Base-by-base conservation (phyloP, 345 rosid species). In the Aquilaria malaccensis region DNA sequence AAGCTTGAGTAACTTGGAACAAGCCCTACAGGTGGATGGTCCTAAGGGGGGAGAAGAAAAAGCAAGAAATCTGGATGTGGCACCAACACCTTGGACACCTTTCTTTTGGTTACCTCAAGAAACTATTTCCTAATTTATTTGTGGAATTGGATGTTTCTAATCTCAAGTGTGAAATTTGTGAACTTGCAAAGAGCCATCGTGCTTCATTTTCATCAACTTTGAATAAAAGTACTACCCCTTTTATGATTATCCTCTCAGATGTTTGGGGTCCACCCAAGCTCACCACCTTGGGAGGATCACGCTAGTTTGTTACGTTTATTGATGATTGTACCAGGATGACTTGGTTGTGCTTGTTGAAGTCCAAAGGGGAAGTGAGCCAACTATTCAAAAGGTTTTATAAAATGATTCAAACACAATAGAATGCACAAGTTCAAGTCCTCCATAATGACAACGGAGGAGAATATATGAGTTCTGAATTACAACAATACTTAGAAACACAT, bases 241-340 rank as follows among this genome's bases (percentile, higher is more conserved):
- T 54, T 54, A 54, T 54, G 57, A 15, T 54, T n/a, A 32, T 56
- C 4, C 60, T 2, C 31, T 56, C n/a, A 7, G 60, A 56, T 56
- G 60, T 56, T 56, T 56, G 60, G 43, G 60, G 60, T n/a, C 43
- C 32, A 29, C 31, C 60, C 1, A 41, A 41, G 4, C 12, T 3
- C 5, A 2, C 51, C 4, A 59, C 32, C 10, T 59, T 59, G 30
- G 11, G 22, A 22, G 1, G 22, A 22, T 22, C 22, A 22, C 22
- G 22, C 22, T 22, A 22, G 22, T 22, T 22, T 22, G 22, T 22
- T 22, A 22, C 22, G 22, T 22, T 22, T 22, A 22, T 22, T 22
- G 22, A 22, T 22, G 22, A 22, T 22, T 22, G 22, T 22, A 22
- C 22, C 22, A 22, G 1, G 22, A 22, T 22, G 22, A 22, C 22